These are phyloP conservation scores for Cryptosporidium canis DNA, from an alignment of 169 alveolate species.

Conservation along the genomic window DNA sequence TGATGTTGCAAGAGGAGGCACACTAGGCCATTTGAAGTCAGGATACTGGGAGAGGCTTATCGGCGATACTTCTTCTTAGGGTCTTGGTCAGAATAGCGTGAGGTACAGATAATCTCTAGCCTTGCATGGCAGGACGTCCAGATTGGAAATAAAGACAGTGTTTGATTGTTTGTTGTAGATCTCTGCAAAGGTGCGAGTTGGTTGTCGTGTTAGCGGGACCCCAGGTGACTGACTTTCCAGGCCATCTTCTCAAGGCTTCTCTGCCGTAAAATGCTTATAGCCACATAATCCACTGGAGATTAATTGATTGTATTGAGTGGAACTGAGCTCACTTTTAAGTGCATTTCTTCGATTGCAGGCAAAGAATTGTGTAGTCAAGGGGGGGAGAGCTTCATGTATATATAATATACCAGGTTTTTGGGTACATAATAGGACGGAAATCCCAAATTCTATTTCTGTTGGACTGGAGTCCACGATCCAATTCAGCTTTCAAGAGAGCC, in stretches of 20 bases:
- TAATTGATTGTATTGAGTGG: background rate
- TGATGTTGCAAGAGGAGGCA: background rate
- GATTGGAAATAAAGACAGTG: background rate
- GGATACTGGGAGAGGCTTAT: background rate
- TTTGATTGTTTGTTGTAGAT: background rate
- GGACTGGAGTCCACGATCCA: background rate
- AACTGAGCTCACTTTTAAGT: background rate
- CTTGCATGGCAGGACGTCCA: background rate
- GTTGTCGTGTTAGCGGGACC: too few species aligned
- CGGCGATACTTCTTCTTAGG: background rate
- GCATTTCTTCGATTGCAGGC: background rate
- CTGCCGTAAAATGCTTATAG: background rate
- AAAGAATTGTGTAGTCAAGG: background rate
- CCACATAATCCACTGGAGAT: background rate
- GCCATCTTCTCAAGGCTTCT: background rate
- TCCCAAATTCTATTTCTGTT: too few species aligned
- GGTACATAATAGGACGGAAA: background rate
- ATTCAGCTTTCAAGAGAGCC: background rate
- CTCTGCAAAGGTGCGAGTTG: too few species aligned
- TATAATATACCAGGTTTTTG: background rate
- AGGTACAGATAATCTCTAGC: background rate
- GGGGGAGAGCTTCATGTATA: too few species aligned
- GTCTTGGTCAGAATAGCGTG: background rate
- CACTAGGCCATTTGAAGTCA: background rate
- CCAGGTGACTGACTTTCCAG: background rate